Evolutionary conservation across 2,329 filamentous ascomycete genomes (phyloP).

Genomic region (Microdochium paspali): DNA sequence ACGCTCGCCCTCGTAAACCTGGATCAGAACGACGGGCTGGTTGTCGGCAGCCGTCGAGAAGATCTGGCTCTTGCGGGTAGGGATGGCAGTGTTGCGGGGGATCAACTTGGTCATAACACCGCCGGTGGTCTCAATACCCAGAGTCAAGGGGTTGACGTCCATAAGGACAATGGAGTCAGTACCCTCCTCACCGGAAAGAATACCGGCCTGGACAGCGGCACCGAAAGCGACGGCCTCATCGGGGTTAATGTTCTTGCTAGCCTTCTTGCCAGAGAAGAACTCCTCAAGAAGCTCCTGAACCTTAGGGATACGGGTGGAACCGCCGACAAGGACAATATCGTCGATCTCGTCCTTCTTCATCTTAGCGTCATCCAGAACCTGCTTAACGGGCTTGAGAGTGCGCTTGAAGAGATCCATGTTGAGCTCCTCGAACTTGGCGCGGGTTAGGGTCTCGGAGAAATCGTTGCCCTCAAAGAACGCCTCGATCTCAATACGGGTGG

Average conservation of each 20-base stretch:
- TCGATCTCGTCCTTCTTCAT: conserved; percentile 1
- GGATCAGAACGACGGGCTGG: conserved; percentile 90
- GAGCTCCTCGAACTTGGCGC: conserved; percentile 98
- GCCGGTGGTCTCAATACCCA: conserved; percentile 95
- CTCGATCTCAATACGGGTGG: conserved; percentile 91
- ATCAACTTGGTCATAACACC: conserved; percentile 98
- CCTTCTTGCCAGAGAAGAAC: conserved; percentile 92
- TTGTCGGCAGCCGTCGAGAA: conserved; percentile 96
- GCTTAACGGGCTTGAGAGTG: conserved; percentile 96
- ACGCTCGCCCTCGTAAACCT: conserved; percentile 91
- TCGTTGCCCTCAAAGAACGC: conserved; percentile 94
- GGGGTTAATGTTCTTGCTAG: conserved; percentile 98
- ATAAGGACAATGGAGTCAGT: conserved; percentile 80
- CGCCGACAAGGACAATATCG: conserved; percentile 1
- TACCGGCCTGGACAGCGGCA: conserved; percentile 93
- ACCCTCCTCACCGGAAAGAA: conserved; percentile 80
- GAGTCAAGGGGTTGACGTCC: conserved; percentile 93
- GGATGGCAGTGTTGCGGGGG: conserved; percentile 87
- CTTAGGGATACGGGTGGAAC: conserved; percentile 51
- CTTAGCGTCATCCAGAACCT: conserved; percentile 87
- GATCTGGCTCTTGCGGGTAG: conserved; percentile 94
- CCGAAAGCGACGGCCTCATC: conserved; percentile 98
- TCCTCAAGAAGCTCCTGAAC: conserved; percentile 91
- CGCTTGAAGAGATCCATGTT: conserved; percentile 99
- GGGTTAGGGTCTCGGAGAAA: conserved; percentile 96